These are phyloP conservation scores for Penicillium fimorum DNA, from an alignment of 495 filamentous ascomycete genomes.

Conservation along the genomic window DNA sequence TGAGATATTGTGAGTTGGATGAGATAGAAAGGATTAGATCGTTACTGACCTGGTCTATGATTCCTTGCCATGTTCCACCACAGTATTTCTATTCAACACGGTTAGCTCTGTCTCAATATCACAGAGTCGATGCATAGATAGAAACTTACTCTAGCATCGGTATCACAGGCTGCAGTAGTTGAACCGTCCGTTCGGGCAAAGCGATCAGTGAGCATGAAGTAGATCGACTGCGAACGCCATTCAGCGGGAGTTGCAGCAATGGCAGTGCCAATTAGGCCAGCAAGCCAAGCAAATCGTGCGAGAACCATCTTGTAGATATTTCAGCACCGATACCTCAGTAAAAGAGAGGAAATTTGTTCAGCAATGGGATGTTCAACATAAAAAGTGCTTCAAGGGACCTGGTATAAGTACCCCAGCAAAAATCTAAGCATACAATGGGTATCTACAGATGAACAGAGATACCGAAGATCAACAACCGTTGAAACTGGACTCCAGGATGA, in stretches of 20 bases:
- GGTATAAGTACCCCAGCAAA: not conserved
- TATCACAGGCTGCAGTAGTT: conserved; percentile 54
- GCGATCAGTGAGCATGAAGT: conserved; percentile 74
- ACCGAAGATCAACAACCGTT: not conserved
- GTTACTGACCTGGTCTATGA: conserved; percentile 58
- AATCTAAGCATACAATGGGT: not conserved
- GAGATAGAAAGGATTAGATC: not conserved
- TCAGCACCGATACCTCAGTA: not conserved
- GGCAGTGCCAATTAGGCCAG: conserved; percentile 23
- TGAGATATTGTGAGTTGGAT: conserved; percentile 18
- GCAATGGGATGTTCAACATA: not conserved
- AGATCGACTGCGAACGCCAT: conserved; percentile 67
- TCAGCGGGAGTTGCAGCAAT: conserved; percentile 45
- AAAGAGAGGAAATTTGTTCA: not conserved
- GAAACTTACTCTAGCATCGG: conserved; percentile 33
- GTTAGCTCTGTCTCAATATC: not conserved
- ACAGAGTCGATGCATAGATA: not conserved
- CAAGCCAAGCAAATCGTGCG: conserved; percentile 16
- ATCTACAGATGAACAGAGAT: not conserved
- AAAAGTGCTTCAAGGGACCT: not conserved
- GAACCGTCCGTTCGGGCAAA: conserved; percentile 68
- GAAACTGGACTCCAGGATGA: not conserved
- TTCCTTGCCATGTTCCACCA: conserved; percentile 71
- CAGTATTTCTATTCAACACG: conserved; percentile 55
- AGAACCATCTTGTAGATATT: conserved; percentile 11